Base-by-base conservation (phyloP, 75 land plant species). In the Adiantum capillusveneris region DNA sequence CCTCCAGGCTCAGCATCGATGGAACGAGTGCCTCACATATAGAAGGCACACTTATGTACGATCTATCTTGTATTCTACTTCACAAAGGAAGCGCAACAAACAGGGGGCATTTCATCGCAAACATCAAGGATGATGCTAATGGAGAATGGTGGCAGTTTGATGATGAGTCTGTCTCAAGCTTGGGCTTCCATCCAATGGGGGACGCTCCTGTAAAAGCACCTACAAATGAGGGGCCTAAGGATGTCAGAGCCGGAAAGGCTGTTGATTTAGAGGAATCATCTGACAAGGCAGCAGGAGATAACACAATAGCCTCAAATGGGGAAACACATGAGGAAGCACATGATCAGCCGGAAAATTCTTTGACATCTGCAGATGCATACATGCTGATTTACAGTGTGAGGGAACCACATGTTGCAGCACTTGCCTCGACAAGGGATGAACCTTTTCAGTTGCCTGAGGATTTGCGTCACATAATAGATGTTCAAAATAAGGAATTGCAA, bases 91-190 rank as follows among this genome's bases (percentile, higher is more conserved):
- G 73, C 62, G 74, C 82, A 66, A 96, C 72, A 14, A 81, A 86
- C 62, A 89, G 96, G 75, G 98, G 98, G 17, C 98, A 94, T 63
- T 94, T 90, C 68, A 73, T 85, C 17, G 98, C 91, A 24, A 87
- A 89, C 59, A 90, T 94, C 45, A 90, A 86, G 75, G 91, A 94
- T 76, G 88, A 77, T 25, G 48, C 64, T 14, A 81, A 79, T 29
- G 88, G 91, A 16, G 75, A 70, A 28, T 94, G 98, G 98, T 94
- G 98, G 98, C 80, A 94, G 59, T 94, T 90, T 71, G 98, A 94
- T 75, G 98, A 94, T 65, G 98, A 94, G 48, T 78, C 76, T 64
- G 98, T 94, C 25, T 75, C 91, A 31, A 81, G 77, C 44, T 71
- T 94, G 12, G 98, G 96, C 9, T 54, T 30, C 53, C 79, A 81